These are phyloP conservation scores for Claviceps sp. DNA, from an alignment of 2,329 filamentous ascomycete species.

Conservation along the genomic window DNA sequence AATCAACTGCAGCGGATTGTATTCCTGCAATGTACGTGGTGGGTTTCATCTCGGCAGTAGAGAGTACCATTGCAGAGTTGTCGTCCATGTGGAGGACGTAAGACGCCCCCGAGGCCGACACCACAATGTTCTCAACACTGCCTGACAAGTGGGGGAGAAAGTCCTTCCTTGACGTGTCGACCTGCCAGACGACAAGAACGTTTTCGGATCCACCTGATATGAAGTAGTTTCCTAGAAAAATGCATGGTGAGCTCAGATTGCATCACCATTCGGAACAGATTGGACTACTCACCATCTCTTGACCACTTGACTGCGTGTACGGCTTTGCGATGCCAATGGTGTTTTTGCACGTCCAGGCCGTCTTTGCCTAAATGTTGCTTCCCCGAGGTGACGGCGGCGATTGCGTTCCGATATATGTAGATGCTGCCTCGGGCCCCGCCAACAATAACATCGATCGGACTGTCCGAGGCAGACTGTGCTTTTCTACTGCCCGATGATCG, in stretches of 20 bases:
- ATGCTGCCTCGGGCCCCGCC: constrained; percentile 68
- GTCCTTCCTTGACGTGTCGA: constrained; percentile 72
- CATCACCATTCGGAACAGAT: neutral
- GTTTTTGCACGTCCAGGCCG: constrained; percentile 45
- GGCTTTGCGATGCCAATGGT: constrained; percentile 84
- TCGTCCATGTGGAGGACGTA: constrained; percentile 81
- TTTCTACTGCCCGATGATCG: constrained; percentile 12
- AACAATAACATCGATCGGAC: constrained; percentile 57
- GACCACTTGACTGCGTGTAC: constrained; percentile 88
- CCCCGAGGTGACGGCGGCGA: constrained; percentile 39
- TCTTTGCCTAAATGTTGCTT: constrained; percentile 28
- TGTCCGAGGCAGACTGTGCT: constrained; percentile 14
- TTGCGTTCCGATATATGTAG: constrained; percentile 65
- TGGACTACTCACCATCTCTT: constrained; percentile 51
- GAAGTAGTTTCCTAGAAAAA: constrained; percentile 63
- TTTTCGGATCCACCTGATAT: constrained; percentile 88
- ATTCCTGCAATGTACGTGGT: constrained; percentile 75
- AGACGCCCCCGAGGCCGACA: constrained; percentile 66
- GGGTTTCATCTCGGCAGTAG: constrained; percentile 77
- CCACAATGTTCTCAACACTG: constrained; percentile 68
- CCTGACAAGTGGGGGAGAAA: constrained; percentile 84
- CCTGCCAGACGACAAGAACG: constrained; percentile 81
- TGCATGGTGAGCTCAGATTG: constrained; percentile 14
- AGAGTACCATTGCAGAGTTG: constrained; percentile 83
- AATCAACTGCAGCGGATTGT: constrained; percentile 47